A percentile compares a stretch with the other conserved stretches of the same genome.
These are phyloP conservation scores for Akebia trifoliata DNA, from an alignment of 164 flowering plant species.

Conservation along the genomic window DNA sequence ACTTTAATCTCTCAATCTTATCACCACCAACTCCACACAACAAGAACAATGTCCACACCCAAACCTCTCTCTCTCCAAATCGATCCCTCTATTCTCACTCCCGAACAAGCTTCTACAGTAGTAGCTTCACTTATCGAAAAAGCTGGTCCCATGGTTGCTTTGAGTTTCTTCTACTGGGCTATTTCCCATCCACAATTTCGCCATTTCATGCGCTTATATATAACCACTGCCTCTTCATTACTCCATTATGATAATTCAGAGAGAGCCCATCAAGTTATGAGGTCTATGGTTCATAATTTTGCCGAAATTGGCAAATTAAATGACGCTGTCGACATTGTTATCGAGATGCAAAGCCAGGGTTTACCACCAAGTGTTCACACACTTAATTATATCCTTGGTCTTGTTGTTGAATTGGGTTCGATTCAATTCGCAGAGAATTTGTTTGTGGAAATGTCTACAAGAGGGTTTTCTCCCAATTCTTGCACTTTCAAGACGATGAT, in stretches of 20 bases:
- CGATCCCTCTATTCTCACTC: slow-evolving; percentile 41
- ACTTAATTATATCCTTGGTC: slow-evolving; percentile 42
- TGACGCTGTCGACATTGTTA: slow-evolving; percentile 62
- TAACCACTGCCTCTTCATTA: slow-evolving; percentile 51
- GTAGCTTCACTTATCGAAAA: slow-evolving; percentile 62
- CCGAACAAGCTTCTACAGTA: slow-evolving; percentile 64
- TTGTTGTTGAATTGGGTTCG: slow-evolving; percentile 40
- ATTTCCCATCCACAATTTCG: slow-evolving; percentile 44
- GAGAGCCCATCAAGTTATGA: slow-evolving; percentile 67
- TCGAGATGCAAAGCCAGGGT: slow-evolving; percentile 75
- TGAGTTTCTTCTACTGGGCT: slow-evolving; percentile 81
- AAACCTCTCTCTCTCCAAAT: slow-evolving; percentile 33
- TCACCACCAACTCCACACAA: slow-evolving; percentile 27
- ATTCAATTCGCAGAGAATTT: slow-evolving; percentile 52
- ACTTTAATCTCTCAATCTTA: slow-evolving; percentile 47
- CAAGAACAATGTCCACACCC: slow-evolving; percentile 5
- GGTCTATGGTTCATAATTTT: slow-evolving; percentile 54
- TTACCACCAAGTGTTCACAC: slow-evolving; percentile 32
- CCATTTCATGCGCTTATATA: slow-evolving; percentile 70
- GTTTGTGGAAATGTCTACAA: slow-evolving; percentile 75
- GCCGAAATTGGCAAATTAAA: slow-evolving; percentile 61
- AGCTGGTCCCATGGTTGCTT: slow-evolving; percentile 74
- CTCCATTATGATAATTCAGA: slow-evolving; percentile 52
- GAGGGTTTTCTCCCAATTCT: slow-evolving; percentile 60
- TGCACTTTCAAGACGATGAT: slow-evolving; percentile 59